Conservation (phyloP, 208 protist species). For the Trypanosoma rangeli region DNA sequence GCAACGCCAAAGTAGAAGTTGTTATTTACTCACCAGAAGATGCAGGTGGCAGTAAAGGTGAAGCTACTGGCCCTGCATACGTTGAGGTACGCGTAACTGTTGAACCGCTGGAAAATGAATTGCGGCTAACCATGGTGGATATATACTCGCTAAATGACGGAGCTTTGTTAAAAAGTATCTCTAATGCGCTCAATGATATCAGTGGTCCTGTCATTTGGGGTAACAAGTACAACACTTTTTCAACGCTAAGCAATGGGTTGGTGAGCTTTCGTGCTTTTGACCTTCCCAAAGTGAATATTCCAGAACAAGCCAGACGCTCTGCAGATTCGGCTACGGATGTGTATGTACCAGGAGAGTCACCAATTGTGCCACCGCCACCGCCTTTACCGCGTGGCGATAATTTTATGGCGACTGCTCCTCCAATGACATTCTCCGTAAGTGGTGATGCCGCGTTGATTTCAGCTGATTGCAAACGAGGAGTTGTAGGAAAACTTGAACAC, state of each 20-base stretch:
- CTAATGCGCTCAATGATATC: slow-evolving; percentile 6
- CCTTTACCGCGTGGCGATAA: slow-evolving; percentile 23
- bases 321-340: slow-evolving; percentile 10
- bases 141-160: slow-evolving; percentile 8
- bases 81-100: slow-evolving; percentile 15
- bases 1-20: not conserved
- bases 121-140: not conserved
- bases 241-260: not conserved
- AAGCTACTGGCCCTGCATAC: slow-evolving; percentile 5
- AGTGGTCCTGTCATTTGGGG: slow-evolving; percentile 22
- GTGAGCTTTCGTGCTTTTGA: slow-evolving; percentile 22
- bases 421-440: slow-evolving; percentile 20
- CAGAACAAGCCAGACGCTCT: slow-evolving; percentile 5
- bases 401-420: slow-evolving; percentile 10
- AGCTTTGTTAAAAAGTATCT: not conserved
- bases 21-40: slow-evolving; percentile 19
- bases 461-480: not conserved
- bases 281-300: slow-evolving; percentile 5
- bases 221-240: slow-evolving; percentile 17
- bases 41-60: not conserved
- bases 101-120: not conserved
- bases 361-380: slow-evolving; percentile 13
- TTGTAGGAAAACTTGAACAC: slow-evolving; percentile 3
- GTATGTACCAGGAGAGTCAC: slow-evolving; percentile 20
- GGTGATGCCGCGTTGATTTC: slow-evolving; percentile 21